Conservation (phyloP, 208 protist species). For the Vickermania ingenoplastis region DNA sequence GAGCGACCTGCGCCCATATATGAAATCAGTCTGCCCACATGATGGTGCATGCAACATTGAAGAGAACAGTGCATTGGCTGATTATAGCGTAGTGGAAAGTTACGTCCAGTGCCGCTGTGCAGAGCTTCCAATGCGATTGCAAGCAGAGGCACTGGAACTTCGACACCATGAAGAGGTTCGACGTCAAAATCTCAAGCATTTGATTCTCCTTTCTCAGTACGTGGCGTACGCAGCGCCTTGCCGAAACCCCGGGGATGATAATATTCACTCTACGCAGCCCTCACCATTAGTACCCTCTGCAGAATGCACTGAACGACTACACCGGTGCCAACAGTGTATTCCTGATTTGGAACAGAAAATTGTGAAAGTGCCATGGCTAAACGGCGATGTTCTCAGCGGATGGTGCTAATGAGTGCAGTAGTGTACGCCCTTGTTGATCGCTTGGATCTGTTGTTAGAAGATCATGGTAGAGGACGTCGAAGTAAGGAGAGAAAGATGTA, state of each 20-base stretch:
- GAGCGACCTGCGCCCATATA: conserved; percentile 15
- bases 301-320: background rate
- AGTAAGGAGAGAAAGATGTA: background rate
- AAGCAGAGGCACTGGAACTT: conserved; percentile 45
- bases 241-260: background rate
- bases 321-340: background rate
- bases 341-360: background rate
- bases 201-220: conserved; percentile 54
- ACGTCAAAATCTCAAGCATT: conserved; percentile 48
- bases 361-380: background rate
- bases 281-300: background rate
- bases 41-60: background rate
- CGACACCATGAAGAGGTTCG: conserved; percentile 52
- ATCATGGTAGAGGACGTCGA: background rate
- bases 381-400: background rate
- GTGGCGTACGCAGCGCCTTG: conserved; percentile 9
- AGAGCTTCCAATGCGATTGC: conserved; percentile 69
- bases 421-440: background rate
- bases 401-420: background rate
- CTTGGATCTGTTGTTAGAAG: background rate
- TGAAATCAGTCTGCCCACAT: conserved; percentile 3
- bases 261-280: background rate
- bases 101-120: conserved; percentile 37
- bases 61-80: background rate
- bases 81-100: conserved; percentile 4